Evolutionary conservation across 352 stramenopile genomes (phyloP), one percentile per base, ranked within the genome.

Genomic region (Plasmopara muralis): DNA sequence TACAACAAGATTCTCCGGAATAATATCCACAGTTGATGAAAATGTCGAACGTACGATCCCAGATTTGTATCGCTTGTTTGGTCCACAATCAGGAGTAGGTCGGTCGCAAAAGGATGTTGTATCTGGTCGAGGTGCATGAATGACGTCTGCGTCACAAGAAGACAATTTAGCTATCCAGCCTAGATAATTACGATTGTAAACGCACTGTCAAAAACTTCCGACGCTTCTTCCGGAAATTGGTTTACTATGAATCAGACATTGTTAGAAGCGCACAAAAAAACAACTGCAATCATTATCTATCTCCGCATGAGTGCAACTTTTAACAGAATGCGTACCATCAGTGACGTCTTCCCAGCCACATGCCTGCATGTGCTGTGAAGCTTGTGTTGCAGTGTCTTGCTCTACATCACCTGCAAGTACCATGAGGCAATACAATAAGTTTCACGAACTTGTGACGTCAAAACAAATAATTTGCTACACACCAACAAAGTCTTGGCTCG

Each of bases 191-290:
- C 38, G 43, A 13, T 64, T 43, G 28, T 63, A 18, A 44, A 74
- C 74, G 49, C 46, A 86, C 75, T 76, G 56, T 83, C 74, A 79
- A 83, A 86, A 70, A 78, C 68, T 57, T 86, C 72, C 25, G 75
- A 86, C 31, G 65, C 59, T 70, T 86, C 75, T 40, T 86, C 74
- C 39, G 57, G 55, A 38, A 74, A 60, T 50, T 84, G 66, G 25
- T 67, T 68, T 40, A 64, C 74, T 85, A 30, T 38, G 43, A 31
- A 34, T 31, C 34, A 16, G 46, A 25, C 20, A 25, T 25, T 25
- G 20, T 25, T 25, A 25, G 39, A 57, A 64, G 15, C 43, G 54
- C 10, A 18, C 48, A 56, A 48, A 5, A 13, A 62, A 16, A 39
- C 14, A 48, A 57, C 9, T 20, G 10, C 43, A 20, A 47, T 37